Evolutionary conservation across 805 yeast species (phyloP), one percentile per base, ranked within the genome.

Genomic region (Yueomyces sp.): DNA sequence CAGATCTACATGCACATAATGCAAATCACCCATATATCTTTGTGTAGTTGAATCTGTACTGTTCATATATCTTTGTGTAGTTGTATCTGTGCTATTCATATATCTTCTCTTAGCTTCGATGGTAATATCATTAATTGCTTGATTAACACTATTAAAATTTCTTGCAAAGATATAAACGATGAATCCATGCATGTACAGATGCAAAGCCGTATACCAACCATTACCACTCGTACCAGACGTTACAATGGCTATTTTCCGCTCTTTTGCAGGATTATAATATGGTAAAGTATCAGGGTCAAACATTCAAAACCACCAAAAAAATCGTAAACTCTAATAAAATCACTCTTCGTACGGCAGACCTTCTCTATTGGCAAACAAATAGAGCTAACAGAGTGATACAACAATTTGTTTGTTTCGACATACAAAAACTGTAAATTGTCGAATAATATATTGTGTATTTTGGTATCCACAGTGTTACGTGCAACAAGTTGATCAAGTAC

Each of bases 161-260:
- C 94, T 65, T 3, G 94, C 90, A 3, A 83, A 85, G 36, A 85
- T 66, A 55, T 85, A 85, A 3, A 85, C 79, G 6, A 70, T 66
- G 56, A 73, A 82, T 0, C 95, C 95, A 59, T 85, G 95, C 42
- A 83, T 65, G 53, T 80, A 84, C 4, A 85, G 68, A 53, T 84
- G 88, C 28, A 84, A 65, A 6, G 77, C 85, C 0, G 88, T 79
- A 56, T 69, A 81, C 68, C 74, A 85, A 8, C 95, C 95, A 26
- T 83, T 74, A 0, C 94, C 95, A 44, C 81, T 73, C 52, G 79
- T 82, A 4, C 92, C 94, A 2, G 94, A 94, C 0, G 92, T 80
- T 31, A 85, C 76, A 5, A 85, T 64, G 2, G 85, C 87, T 3
- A 82, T 78, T 45, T 77, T 70, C 39, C 84, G 68, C 29, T 72